Conservation (phyloP, 2,329 filamentous ascomycete genomes). For the Drechslerella coelobrocha region DNA sequence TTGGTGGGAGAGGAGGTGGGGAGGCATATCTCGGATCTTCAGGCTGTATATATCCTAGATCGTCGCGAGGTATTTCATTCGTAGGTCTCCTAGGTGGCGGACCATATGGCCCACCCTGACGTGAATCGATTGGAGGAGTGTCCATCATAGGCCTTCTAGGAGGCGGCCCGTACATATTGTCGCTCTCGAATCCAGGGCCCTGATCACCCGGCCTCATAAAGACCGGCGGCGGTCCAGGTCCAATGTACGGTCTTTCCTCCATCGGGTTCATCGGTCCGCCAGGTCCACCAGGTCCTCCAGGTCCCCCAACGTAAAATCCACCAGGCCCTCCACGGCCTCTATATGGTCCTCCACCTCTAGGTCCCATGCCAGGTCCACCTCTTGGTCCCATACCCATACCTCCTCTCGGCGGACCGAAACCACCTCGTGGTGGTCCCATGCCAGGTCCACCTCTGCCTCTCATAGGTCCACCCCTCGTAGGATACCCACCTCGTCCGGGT, state of each 20-base stretch:
- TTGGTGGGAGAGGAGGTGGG: constrained; percentile 13
- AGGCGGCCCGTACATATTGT: constrained; percentile 47
- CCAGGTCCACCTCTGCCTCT: constrained; percentile 47
- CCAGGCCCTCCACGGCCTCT: constrained; percentile 49
- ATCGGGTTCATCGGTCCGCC: constrained; percentile 45
- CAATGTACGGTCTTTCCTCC: constrained; percentile 48
- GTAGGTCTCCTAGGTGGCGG: constrained; percentile 38
- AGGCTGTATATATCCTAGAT: constrained; percentile 21
- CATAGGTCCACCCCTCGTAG: constrained; percentile 44
- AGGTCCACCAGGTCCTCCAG: constrained; percentile 41
- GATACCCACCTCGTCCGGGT: constrained; percentile 42
- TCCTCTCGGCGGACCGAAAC: constrained; percentile 48
- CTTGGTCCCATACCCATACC: constrained; percentile 47
- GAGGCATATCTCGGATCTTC: constrained; percentile 48
- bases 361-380: constrained; percentile 27
- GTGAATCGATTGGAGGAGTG: constrained; percentile 15
- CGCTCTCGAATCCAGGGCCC: constrained; percentile 31
- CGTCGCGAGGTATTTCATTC: constrained; percentile 16
- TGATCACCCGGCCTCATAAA: constrained; percentile 45
- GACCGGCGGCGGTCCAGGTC: constrained; percentile 46
- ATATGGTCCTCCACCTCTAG: constrained; percentile 8
- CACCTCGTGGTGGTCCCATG: constrained; percentile 46
- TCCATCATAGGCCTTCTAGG: constrained; percentile 29
- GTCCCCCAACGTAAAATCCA: constrained; percentile 44
- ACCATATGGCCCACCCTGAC: constrained; percentile 24